phyloP scores from a whole-genome alignment of 2,329 filamentous ascomycete genomes.

The Ascochyta viciae-villosae region DNA sequence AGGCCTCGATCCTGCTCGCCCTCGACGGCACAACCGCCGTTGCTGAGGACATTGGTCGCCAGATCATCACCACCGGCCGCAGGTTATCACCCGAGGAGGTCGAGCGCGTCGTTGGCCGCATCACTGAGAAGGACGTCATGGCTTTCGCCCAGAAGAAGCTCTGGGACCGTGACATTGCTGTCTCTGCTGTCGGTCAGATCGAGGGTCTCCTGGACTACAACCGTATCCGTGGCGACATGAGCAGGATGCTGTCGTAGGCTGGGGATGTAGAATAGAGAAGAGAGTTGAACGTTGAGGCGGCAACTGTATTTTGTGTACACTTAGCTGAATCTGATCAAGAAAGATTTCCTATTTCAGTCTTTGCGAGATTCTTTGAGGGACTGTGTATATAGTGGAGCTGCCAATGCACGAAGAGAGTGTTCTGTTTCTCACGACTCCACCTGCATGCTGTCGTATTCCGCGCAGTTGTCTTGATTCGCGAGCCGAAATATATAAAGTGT shows the following conservation, averaged over 20 bases:
- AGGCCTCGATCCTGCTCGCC: constrained; percentile 95
- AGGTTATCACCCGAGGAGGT: constrained; percentile 92
- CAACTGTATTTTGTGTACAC: constrained; percentile 47
- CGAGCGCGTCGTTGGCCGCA: constrained; percentile 85
- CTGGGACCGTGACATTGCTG: constrained; percentile 96
- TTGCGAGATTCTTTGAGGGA: constrained; percentile 10
- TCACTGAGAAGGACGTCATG: constrained; percentile 97
- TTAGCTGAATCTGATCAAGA: constrained; percentile 41
- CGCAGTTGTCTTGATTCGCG: too few species aligned
- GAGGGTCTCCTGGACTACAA: constrained; percentile 83
- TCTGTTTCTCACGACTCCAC: neutral
- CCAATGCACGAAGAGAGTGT: constrained; percentile 3
- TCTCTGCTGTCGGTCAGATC: constrained; percentile 91
- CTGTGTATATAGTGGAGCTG: constrained; percentile 12
- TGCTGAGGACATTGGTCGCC: constrained; percentile 97
- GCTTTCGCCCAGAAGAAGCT: constrained; percentile 92
- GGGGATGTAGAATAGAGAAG: constrained; percentile 6
- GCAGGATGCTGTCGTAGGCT: constrained; percentile 66
- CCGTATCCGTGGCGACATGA: constrained; percentile 83
- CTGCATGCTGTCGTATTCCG: too few species aligned
- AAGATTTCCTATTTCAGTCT: constrained; percentile 34
- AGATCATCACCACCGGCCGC: constrained; percentile 96
- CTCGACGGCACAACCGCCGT: constrained; percentile 97
- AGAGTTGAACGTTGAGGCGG: constrained; percentile 24
- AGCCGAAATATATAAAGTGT: too few species aligned